Evolutionary conservation across 2,329 filamentous ascomycete genomes (phyloP), one percentile per base, ranked within the genome.

Genomic region (Gaeumannomyces sp.): DNA sequence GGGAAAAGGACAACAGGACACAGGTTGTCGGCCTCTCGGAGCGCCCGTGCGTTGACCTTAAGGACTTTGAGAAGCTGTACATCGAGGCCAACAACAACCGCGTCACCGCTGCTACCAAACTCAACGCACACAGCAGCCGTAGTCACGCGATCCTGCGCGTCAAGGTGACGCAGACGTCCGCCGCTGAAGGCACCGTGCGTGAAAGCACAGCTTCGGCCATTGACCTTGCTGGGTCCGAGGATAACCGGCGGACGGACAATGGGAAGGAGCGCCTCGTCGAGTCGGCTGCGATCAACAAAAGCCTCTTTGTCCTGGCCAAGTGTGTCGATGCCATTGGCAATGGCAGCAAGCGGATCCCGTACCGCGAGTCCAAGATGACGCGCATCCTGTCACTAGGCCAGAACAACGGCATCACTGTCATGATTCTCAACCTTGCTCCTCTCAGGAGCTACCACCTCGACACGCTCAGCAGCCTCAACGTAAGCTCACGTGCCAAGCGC

Each of bases 231-330:
- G 94, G 94, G 57, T 97, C 93, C 1, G 95, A 98, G 77, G 94
- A 98, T 76, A 98, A 98, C 75, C 85, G 94, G 61, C 84, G 94
- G 62, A 98, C 94, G 0, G 94, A 97, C 63, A 98, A 98, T 75
- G 92, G 89, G 71, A 95, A 93, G 75, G 93, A 97, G 75, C 85
- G 94, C 31, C 81, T 98, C 74, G 86, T 97, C n/a, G 94, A 98
- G 76, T 97, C 93, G 56, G 93, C 94, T 0, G 94, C 92, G 72
- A 98, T 98, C 81, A 98, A 98, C 83, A 98, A 97, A 79, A 96
- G 92, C 68, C 82, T 98, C 8, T 98, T 98, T 72, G 93, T 97
- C 25, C 80, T 98, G 61, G 94, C 92, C 59, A 93, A 97, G 75
- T 98, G 94, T 71, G 94, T 98, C 64, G 94, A 98, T 74, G 94